Conservation (phyloP, 1,284 basidiomycete genomes). For the Cystobasidium pallidum region DNA sequence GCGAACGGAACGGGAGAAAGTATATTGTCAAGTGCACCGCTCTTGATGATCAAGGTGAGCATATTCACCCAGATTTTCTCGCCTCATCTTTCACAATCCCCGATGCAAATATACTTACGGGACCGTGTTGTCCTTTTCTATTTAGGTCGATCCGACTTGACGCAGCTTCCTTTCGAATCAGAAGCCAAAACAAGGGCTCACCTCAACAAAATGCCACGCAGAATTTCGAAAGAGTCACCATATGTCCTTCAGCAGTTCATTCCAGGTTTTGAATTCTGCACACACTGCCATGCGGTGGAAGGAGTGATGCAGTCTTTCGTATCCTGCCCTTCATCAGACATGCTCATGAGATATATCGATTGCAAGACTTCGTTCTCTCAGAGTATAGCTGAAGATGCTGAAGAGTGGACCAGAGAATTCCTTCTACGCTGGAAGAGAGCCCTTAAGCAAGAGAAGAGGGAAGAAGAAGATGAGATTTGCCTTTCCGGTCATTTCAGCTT, state of each 20-base stretch:
- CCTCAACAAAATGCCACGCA: conserved; percentile 50
- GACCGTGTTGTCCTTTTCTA: conserved; percentile 49
- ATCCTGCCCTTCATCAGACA: conserved; percentile 58
- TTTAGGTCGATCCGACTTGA: conserved; percentile 58
- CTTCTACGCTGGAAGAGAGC: conserved; percentile 53
- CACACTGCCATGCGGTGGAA: conserved; percentile 58
- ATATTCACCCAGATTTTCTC: not conserved
- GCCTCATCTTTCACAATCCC: not conserved
- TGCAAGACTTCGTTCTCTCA: conserved; percentile 53
- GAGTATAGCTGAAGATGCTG: conserved; percentile 54
- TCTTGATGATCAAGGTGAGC: conserved; percentile 42
- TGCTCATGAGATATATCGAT: conserved; percentile 59
- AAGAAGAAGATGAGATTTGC: conserved; percentile 46
- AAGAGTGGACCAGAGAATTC: conserved; percentile 57
- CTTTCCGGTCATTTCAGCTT: conserved; percentile 59
- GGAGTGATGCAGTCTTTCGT: conserved; percentile 59
- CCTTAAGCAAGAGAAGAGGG: conserved; percentile 44
- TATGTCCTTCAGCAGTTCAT: conserved; percentile 56
- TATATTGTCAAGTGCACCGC: conserved; percentile 43
- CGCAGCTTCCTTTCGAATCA: conserved; percentile 55
- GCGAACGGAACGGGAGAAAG: conserved; percentile 42
- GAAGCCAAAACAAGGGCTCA: conserved; percentile 49
- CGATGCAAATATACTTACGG: conserved; percentile 55
- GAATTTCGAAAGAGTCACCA: conserved; percentile 53
- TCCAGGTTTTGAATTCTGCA: conserved; percentile 57